Percentiles rank a stretch among this genome's conserved stretches.
Evolutionary conservation across 345 rosid species (phyloP).

Genomic region (Eucalyptus paniculata): DNA sequence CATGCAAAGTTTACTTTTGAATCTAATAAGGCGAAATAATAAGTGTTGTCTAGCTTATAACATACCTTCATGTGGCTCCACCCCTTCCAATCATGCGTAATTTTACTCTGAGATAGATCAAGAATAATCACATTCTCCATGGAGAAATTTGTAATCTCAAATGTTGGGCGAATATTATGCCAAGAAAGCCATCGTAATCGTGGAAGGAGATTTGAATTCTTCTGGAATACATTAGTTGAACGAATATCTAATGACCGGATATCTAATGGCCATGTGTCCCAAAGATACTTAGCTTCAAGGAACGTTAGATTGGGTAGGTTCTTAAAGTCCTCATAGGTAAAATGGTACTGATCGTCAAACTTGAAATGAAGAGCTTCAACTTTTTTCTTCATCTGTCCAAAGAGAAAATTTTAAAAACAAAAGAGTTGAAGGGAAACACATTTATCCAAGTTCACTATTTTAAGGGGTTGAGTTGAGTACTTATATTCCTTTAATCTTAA

Average conservation of each 20-base stretch:
- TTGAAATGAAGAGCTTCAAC: neutral
- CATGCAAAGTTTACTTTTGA: neutral
- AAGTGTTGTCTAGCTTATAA: neutral
- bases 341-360: rapidly evolving
- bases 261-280: rapidly evolving
- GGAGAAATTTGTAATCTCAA: neutral
- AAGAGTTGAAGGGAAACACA: too few relatives aligned
- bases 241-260: rapidly evolving
- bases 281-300: neutral
- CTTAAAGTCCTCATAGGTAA: neutral
- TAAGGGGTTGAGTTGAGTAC: too few relatives aligned
- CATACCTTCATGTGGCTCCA: neutral
- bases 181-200: neutral
- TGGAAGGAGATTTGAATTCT: neutral
- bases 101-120: neutral
- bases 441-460: too few relatives aligned
- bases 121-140: neutral
- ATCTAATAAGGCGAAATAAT: neutral
- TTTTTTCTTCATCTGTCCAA: too few relatives aligned
- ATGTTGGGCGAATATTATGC: neutral
- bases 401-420: too few relatives aligned
- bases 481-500: too few relatives aligned
- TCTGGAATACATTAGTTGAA: neutral
- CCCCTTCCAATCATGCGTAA: neutral
- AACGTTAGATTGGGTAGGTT: neutral